A percentile compares a stretch with the other conserved stretches of the same genome.
Conservation (phyloP, 192 early-diverging fungal species). For the Funneliformis mosseae region DNA sequence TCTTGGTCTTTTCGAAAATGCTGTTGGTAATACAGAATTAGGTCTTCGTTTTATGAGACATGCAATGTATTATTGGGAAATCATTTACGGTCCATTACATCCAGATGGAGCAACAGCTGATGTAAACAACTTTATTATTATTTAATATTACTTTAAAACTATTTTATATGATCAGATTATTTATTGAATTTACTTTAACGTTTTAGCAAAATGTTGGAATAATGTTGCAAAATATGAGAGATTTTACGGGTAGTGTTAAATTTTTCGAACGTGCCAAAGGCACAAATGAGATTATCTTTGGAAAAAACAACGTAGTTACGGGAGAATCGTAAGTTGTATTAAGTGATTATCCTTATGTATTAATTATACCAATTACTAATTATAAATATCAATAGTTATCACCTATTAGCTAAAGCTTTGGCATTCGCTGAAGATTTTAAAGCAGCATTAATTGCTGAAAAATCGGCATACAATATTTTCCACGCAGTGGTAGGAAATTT, state of each 20-base stretch:
- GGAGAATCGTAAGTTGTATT: conserved; percentile 47
- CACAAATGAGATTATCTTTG: conserved; percentile 67
- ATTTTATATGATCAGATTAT: background rate
- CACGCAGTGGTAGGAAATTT: conserved; percentile 45
- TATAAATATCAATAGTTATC: conserved; percentile 51
- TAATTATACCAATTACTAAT: background rate
- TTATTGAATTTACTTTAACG: conserved; percentile 29
- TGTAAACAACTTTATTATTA: conserved; percentile 46
- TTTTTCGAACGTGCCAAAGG: conserved; percentile 76
- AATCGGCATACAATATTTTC: conserved; percentile 67
- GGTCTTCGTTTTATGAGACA: conserved; percentile 82
- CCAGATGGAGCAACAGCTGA: conserved; percentile 86
- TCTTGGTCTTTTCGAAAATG: conserved; percentile 88
- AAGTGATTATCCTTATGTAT: background rate
- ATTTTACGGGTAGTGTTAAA: conserved; percentile 57
- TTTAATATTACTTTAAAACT: conserved; percentile 35
- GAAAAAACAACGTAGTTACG: conserved; percentile 70
- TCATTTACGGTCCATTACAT: conserved; percentile 75
- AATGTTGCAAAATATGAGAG: conserved; percentile 72
- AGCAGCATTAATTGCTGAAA: conserved; percentile 72
- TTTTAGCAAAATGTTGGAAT: conserved; percentile 66
- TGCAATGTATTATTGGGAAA: conserved; percentile 78
- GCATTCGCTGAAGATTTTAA: conserved; percentile 72
- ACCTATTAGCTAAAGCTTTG: conserved; percentile 77
- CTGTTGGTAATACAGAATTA: conserved; percentile 66